These are phyloP conservation scores for Tillandsia leiboldiana DNA, from an alignment of 176 grass and related monocot species.

Conservation along the genomic window DNA sequence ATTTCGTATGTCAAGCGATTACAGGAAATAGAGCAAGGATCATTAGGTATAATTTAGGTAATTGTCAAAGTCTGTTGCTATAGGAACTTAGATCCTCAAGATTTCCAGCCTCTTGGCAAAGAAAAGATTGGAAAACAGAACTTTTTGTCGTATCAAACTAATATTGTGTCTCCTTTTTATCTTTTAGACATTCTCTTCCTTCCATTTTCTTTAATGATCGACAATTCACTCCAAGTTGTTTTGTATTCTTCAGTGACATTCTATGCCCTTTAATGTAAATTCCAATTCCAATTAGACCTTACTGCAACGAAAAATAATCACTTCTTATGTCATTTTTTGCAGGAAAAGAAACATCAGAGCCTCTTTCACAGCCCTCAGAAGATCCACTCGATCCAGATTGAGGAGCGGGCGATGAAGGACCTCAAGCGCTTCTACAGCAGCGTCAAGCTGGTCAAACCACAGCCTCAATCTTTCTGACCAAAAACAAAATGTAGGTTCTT, in stretches of 20 bases:
- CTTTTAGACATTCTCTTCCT: background rate
- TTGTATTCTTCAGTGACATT: too few relatives aligned
- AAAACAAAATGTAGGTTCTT: background rate
- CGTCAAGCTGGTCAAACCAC: constrained; percentile 79
- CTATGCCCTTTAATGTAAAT: background rate
- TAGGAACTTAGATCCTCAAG: too few relatives aligned
- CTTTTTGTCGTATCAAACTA: too few relatives aligned
- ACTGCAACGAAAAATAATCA: background rate
- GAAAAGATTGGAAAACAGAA: too few relatives aligned
- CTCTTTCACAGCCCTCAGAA: constrained; percentile 71
- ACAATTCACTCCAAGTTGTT: background rate
- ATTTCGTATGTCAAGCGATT: too few relatives aligned
- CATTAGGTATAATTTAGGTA: too few relatives aligned
- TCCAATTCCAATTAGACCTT: background rate
- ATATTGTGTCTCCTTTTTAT: too few relatives aligned
- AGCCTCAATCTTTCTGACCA: constrained; percentile 23
- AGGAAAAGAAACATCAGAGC: constrained; percentile 64
- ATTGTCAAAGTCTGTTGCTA: too few relatives aligned
- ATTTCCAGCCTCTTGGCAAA: too few relatives aligned
- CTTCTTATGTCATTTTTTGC: constrained; percentile 13
- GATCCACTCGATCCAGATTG: constrained; percentile 91
- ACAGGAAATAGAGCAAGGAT: too few relatives aligned
- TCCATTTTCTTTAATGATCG: background rate
- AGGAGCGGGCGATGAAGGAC: constrained; percentile 95
- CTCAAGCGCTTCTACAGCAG: constrained; percentile 96